Base-by-base conservation (phyloP, 139 green algal species). In the Pycnococcus provasolii region DNA sequence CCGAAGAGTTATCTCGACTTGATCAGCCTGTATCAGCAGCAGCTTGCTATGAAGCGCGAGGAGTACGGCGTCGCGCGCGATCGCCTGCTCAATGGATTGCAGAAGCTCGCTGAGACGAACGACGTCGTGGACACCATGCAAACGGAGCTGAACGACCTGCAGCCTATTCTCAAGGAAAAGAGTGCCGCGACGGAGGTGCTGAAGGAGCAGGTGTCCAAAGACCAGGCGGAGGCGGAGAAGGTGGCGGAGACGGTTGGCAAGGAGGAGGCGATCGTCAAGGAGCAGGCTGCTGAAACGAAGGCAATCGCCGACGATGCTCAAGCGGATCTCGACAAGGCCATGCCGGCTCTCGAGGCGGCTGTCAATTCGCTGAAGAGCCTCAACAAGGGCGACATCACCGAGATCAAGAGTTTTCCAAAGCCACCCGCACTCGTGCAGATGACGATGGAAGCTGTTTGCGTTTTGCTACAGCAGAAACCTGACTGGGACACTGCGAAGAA, bases 1-100 rank as follows among this genome's bases (percentile, higher is more conserved):
- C 88, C 88, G 46, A 95, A 92, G 77, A 83, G 66, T 51, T 95
- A 92, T 73, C 75, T 92, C 53, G 88, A 95, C 76, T 78, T 95
- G 8, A 92, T 95, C 66, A 85, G 82, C 60, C 77, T 91, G 26
- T 95, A 92, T 77, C 52, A 54, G n/a, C 40, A 61, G 55, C 59
- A 79, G 60, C 62, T 79, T n/a, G 60, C 6, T 26, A 67, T 77
- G 67, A 79, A 79, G 67, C 42, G 80, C 40, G 71, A 76, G 45
- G 77, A 87, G 73, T 58, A 83, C 2, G 58, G 62, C 7, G 54
- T 58, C 1, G 77, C 82, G 13, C 70, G 75, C 37, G 85, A 91
- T 67, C 73, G 87, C 15, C 65, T 95, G 58, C 67, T 85, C n/a
- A 88, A 89, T 62, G 88, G 88, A 5, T 77, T 95, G 11, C 72